Evolutionary conservation across 169 alveolate genomes (phyloP), one percentile per base, ranked within the genome.

Genomic region (Eimeria tenella): DNA sequence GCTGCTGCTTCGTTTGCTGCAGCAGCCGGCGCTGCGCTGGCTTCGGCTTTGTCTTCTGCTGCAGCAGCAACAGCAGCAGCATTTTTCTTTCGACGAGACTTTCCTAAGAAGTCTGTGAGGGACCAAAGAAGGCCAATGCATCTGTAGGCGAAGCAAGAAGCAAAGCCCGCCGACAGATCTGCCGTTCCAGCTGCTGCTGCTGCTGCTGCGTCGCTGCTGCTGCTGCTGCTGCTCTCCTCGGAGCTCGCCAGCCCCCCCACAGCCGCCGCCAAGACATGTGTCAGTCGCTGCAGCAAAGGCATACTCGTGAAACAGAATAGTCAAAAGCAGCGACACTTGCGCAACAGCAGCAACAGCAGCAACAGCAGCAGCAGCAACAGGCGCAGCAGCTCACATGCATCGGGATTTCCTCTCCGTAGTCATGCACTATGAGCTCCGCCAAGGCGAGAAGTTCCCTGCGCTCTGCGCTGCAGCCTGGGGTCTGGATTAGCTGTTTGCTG

Each of bases 401-500:
- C n/a, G 77, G 77, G 31, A 68, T 68, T 17, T 75, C 86, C 86
- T 75, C 86, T 49, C 86, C 86, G 63, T 75, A 75, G 63, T 75
- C 86, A 52, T 75, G 86, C 8, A 75, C 86, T 15, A 75, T 75
- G 55, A 75, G 60, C 86, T 75, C 86, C 25, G 60, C 60, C 8
- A 75, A 25, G 11, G 86, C 86, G 11, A 75, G 63, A 1, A 75
- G 31, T 19, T 75, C 86, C 19, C 86, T 75, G 8, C 86, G 31
- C 19, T 75, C 86, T 42, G 86, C 86, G 5, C 21, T 75, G 86
- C 86, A 75, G 63, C 86, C 86, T 42, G 86, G 86, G 49, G 86
- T 42, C 82, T 73, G 82, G 21, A 17, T 58, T 10, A 21, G 82
- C 86, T 21, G 82, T 55, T 31, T 23, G 86, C 65, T 75, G 86